Evolutionary conservation across 805 yeast species (phyloP).

Genomic region (Candida oleophila): DNA sequence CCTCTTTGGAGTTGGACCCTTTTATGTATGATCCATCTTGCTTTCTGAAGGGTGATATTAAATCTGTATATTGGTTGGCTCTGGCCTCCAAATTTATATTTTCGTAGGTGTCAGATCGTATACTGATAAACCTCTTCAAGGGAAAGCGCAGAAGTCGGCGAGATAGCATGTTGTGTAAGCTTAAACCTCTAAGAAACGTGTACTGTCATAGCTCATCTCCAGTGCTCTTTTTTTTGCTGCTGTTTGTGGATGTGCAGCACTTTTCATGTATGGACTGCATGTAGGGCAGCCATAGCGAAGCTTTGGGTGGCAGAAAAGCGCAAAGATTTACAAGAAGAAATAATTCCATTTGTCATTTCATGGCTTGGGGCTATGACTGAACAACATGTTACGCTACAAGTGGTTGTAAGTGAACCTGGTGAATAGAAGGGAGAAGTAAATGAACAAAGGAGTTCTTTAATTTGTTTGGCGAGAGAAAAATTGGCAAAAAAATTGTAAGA

Average conservation of each 20-base stretch:
- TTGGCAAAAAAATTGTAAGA: too few species aligned
- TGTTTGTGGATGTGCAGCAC: not conserved
- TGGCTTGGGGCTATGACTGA: constrained; percentile 12
- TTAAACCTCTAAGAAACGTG: too few species aligned
- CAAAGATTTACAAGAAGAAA: not conserved
- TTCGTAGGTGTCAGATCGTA: constrained; percentile 1
- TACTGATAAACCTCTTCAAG: not conserved
- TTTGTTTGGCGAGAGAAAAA: too few species aligned
- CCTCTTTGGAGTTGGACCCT: constrained; percentile 48
- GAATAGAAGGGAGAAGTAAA: not conserved
- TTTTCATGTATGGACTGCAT: not conserved
- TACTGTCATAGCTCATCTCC: not conserved
- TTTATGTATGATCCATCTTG: constrained; percentile 39
- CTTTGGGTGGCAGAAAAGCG: not conserved
- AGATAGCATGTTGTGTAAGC: not conserved
- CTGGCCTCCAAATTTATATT: not conserved
- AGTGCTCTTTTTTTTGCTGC: not conserved
- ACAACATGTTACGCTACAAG: constrained; percentile 18
- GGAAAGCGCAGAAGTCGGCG: not conserved
- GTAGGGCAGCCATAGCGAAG: not conserved
- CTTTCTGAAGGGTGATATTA: constrained; percentile 34
- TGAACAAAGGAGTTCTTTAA: not conserved
- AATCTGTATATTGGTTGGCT: not conserved
- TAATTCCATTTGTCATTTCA: not conserved
- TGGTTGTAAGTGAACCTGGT: constrained; percentile 16